A percentile compares a stretch with the other conserved stretches of the same genome.
Conservation (phyloP, 805 yeast genomes). For the Candida silvatica region DNA sequence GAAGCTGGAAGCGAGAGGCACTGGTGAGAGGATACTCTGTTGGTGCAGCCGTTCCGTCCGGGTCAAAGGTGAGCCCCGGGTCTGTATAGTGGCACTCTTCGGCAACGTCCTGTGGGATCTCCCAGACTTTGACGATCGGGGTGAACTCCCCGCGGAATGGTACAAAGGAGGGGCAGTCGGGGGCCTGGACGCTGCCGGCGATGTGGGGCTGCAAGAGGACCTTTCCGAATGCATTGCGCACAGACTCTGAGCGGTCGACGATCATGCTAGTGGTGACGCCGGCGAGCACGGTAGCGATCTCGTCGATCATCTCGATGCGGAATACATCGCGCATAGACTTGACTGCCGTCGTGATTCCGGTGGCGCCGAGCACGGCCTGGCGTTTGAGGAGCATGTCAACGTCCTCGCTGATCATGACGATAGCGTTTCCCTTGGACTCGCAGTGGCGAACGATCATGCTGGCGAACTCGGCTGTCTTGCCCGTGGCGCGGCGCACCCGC, state of each 20-base stretch:
- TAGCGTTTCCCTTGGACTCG: constrained; percentile 59
- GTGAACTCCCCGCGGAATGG: constrained; percentile 16
- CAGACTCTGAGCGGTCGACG: constrained; percentile 35
- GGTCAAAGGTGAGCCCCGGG: background rate
- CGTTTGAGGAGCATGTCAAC: constrained; percentile 40
- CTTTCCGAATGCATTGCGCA: constrained; percentile 43
- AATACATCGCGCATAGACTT: constrained; percentile 61
- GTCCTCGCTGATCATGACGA: constrained; percentile 50
- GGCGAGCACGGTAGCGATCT: constrained; percentile 56
- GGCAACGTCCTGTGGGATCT: constrained; percentile 32
- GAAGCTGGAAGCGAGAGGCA: constrained; percentile 54
- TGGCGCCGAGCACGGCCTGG: constrained; percentile 47
- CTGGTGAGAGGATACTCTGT: too few relatives aligned
- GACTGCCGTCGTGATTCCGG: constrained; percentile 61
- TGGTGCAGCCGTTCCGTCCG: constrained; percentile 8
- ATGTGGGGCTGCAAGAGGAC: constrained; percentile 59
- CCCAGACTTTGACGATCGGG: constrained; percentile 33
- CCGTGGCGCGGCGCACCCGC: constrained; percentile 54
- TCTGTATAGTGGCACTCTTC: constrained; percentile 35
- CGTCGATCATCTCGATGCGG: constrained; percentile 75
- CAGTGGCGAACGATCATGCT: constrained; percentile 61
- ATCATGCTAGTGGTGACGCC: constrained; percentile 49
- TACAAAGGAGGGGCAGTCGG: constrained; percentile 8
- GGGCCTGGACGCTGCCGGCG: constrained; percentile 32
- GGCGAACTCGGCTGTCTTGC: constrained; percentile 56